These are phyloP conservation scores for Ilyonectria destructans DNA, from an alignment of 2,329 filamentous ascomycete species.

Conservation along the genomic window DNA sequence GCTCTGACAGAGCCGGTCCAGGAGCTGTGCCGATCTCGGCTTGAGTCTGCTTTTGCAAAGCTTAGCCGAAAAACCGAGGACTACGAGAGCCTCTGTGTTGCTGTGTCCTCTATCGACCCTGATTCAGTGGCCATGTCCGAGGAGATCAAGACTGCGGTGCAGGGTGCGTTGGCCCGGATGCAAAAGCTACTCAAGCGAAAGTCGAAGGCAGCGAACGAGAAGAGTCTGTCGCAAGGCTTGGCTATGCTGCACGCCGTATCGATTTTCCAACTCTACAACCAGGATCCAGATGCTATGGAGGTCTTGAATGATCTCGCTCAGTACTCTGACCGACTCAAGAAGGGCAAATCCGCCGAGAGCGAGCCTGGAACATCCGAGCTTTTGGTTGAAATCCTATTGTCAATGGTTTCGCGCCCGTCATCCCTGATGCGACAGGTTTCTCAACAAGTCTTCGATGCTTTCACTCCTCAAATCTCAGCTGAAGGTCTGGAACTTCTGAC, in stretches of 20 bases:
- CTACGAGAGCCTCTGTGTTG: constrained; percentile 68
- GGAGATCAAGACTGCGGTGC: constrained; percentile 68
- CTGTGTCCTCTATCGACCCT: constrained; percentile 69
- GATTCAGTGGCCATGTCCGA: constrained; percentile 70
- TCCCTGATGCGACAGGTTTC: constrained; percentile 88
- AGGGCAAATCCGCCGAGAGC: constrained; percentile 61
- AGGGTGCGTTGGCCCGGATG: constrained; percentile 68
- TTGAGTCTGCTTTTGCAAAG: constrained; percentile 73
- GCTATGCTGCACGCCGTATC: constrained; percentile 88
- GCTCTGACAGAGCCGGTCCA: constrained; percentile 67
- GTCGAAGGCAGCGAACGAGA: constrained; percentile 55
- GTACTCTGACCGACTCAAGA: constrained; percentile 79
- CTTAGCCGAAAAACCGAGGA: constrained; percentile 70
- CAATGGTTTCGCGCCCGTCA: constrained; percentile 89
- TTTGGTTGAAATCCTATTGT: constrained; percentile 90
- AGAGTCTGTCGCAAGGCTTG: constrained; percentile 73
- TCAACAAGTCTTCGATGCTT: constrained; percentile 89
- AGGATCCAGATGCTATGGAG: constrained; percentile 87
- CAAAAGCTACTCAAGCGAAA: constrained; percentile 66
- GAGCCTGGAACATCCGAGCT: constrained; percentile 77
- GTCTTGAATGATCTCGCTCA: constrained; percentile 87
- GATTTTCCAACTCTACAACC: constrained; percentile 91
- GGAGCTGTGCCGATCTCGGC: constrained; percentile 69
- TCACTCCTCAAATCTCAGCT: constrained; percentile 81
- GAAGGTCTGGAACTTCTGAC: constrained; percentile 78